phyloP scores from a whole-genome alignment of 1,284 basidiomycete genomes.

The Austroboletus rostrupii region DNA sequence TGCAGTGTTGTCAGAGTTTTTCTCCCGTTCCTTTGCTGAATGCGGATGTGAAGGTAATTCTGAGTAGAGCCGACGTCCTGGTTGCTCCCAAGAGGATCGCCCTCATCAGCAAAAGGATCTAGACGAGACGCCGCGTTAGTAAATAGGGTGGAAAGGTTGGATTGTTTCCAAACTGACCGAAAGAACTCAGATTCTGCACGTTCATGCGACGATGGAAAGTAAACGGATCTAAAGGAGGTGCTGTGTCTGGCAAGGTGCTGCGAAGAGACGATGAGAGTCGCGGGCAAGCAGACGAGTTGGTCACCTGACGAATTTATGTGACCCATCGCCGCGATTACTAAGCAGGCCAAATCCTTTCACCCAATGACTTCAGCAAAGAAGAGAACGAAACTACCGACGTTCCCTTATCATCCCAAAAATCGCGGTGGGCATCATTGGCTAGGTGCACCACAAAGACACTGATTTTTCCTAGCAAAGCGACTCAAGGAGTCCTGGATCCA shows the following conservation, averaged over 20 bases:
- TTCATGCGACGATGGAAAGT: conserved; percentile 72
- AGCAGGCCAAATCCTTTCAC: conserved; percentile 10
- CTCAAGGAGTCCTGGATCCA: conserved; percentile 73
- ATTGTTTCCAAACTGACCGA: conserved; percentile 48
- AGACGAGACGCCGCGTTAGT: conserved; percentile 13
- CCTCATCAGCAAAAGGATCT: conserved; percentile 95
- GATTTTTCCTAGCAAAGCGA: conserved; percentile 52
- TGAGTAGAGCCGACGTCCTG: conserved; percentile 79
- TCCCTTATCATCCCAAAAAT: conserved; percentile 59
- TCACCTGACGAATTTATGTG: conserved; percentile 22
- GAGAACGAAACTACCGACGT: conserved; percentile 61
- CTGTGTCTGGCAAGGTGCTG: conserved; percentile 32
- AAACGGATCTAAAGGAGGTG: conserved; percentile 43
- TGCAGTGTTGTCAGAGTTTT: conserved; percentile 99
- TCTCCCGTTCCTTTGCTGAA: conserved; percentile 98
- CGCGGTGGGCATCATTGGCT: conserved; percentile 45
- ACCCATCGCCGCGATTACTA: conserved; percentile 24
- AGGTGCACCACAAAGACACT: not conserved
- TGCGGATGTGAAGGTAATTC: conserved; percentile 93
- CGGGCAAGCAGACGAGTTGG: conserved; percentile 14
- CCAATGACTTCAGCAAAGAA: conserved; percentile 17
- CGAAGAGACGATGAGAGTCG: conserved; percentile 26
- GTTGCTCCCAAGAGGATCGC: conserved; percentile 70
- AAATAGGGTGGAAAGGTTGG: conserved; percentile 25
- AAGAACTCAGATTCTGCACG: conserved; percentile 83